phyloP scores from a whole-genome alignment of 345 rosid species.

The Populus davidiana region DNA sequence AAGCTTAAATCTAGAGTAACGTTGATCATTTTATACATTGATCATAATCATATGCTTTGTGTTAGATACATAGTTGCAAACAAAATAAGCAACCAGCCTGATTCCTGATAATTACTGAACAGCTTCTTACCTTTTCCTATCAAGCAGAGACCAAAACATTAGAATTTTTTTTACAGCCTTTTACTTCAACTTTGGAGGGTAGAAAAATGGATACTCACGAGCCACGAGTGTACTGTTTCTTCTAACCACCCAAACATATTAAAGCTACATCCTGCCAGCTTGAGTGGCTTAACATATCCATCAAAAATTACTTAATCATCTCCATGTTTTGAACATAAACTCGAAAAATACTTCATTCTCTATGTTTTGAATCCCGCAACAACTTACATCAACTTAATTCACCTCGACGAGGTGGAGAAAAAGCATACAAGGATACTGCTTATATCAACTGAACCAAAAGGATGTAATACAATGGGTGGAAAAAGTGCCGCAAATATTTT shows the following conservation, averaged over 20 bases:
- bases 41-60: neutral
- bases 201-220: neutral
- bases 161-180: neutral
- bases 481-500: constrained; percentile 15
- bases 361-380: constrained; percentile 11
- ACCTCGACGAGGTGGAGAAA: constrained; percentile 3
- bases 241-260: too few species aligned
- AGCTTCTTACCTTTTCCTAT: neutral
- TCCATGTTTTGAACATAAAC: neutral
- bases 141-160: neutral
- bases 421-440: constrained; percentile 18
- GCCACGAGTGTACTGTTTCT: neutral
- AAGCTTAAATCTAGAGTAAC: neutral
- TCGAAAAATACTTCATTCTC: neutral
- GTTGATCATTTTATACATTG: neutral
- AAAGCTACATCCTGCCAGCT: neutral
- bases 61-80: neutral
- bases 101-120: too few species aligned
- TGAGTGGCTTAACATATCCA: neutral
- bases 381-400: constrained; percentile 14
- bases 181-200: neutral
- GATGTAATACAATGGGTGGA: constrained; percentile 10
- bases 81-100: neutral
- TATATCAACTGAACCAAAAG: constrained; percentile 6
- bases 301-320: neutral